phyloP scores from a whole-genome alignment of 1,284 basidiomycete species.

The Papiliotrema laurentii region DNA sequence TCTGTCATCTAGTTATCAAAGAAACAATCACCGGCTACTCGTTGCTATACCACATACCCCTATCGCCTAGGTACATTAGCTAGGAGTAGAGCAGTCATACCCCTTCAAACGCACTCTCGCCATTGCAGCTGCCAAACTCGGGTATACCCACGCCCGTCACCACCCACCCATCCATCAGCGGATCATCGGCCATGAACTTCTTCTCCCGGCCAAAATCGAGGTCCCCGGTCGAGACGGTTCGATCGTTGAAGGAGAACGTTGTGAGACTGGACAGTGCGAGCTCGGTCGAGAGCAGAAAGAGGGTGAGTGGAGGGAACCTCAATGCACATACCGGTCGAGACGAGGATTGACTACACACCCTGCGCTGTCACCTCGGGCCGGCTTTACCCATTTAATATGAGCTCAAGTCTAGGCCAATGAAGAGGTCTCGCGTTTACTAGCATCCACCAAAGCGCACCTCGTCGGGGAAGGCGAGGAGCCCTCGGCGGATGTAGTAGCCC shows the following conservation, averaged over 20 bases:
- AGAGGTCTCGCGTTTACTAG: slow-evolving; percentile 36
- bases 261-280: slow-evolving; percentile 63
- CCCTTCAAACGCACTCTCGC: too few species aligned
- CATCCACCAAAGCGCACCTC: slow-evolving; percentile 27
- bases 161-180: too few species aligned
- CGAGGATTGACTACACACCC: not conserved
- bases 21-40: too few species aligned
- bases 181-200: slow-evolving; percentile 76
- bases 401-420: slow-evolving; percentile 35
- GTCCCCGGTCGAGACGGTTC: slow-evolving; percentile 78
- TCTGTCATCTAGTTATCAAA: too few species aligned
- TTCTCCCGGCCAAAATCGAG: slow-evolving; percentile 79
- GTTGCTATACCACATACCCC: too few species aligned
- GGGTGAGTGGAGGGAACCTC: slow-evolving; percentile 55
- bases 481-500: slow-evolving; percentile 78
- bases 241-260: slow-evolving; percentile 71
- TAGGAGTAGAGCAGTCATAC: too few species aligned
- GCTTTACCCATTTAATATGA: too few species aligned
- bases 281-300: slow-evolving; percentile 67
- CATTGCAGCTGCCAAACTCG: too few species aligned
- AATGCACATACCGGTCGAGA: not conserved
- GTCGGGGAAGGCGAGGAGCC: slow-evolving; percentile 39
- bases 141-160: too few species aligned
- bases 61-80: too few species aligned
- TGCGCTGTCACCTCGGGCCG: not conserved